Percentiles rank a stretch among this genome's conserved stretches.
These are phyloP conservation scores for Gaeumannomyces tritici DNA, from an alignment of 2,329 filamentous ascomycete species.

Conservation along the genomic window DNA sequence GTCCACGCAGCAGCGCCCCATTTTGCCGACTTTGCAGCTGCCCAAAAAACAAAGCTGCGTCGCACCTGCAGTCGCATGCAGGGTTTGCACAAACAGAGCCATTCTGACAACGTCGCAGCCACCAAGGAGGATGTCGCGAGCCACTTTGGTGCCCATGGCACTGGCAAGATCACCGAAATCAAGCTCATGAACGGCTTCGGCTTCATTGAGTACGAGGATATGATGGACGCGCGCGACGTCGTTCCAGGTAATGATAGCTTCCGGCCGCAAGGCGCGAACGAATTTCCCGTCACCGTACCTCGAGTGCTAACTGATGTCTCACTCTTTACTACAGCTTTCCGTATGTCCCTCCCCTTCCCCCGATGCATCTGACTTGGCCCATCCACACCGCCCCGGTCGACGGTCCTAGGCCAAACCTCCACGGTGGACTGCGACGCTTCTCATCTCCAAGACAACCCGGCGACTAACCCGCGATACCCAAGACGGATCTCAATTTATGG, in stretches of 20 bases:
- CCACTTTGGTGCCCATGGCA: slow-evolving; percentile 92
- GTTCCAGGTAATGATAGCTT: slow-evolving; percentile 69
- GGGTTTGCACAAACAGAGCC: background rate
- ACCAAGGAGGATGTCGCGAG: slow-evolving; percentile 95
- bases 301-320: slow-evolving; percentile 11
- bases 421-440: background rate
- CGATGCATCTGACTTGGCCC: background rate
- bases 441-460: background rate
- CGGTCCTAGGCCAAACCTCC: background rate
- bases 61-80: slow-evolving; percentile 1
- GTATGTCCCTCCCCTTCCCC: slow-evolving; percentile 5
- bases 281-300: slow-evolving; percentile 11
- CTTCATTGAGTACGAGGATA: slow-evolving; percentile 98
- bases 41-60: background rate
- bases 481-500: slow-evolving; percentile 98
- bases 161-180: slow-evolving; percentile 95
- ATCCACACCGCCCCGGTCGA: background rate
- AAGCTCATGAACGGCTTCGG: slow-evolving; percentile 99
- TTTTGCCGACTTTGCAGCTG: background rate
- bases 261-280: slow-evolving; percentile 7
- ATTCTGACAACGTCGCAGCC: slow-evolving; percentile 31
- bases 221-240: slow-evolving; percentile 95
- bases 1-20: slow-evolving; percentile 18
- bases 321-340: slow-evolving; percentile 8
- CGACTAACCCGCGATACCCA: slow-evolving; percentile 19